Evolutionary conservation across 305 asterid genomes (phyloP).

Genomic region (Fraxinus nigra): DNA sequence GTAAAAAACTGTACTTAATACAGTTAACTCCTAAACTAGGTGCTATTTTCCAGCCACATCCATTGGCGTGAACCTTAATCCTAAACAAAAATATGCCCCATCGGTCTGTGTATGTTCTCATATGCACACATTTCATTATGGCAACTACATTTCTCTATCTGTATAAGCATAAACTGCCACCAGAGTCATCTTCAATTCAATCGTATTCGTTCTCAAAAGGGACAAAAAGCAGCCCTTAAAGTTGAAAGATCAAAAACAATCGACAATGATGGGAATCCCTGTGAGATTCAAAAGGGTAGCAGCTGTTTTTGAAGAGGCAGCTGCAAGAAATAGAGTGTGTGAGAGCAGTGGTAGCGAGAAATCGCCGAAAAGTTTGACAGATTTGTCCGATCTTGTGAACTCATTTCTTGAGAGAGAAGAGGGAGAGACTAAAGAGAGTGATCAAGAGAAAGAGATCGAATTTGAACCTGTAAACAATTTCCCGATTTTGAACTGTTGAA

Average conservation of each 20-base stretch:
- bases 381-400: conserved; percentile 63
- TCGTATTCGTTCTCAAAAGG: conserved; percentile 7
- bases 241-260: not conserved
- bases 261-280: conserved; percentile 42
- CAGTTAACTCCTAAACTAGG: not conserved
- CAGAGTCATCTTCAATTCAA: conserved; percentile 5
- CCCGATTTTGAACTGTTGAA: conserved; percentile 26
- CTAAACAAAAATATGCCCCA: not conserved
- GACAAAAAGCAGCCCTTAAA: not conserved
- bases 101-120: conserved; percentile 19
- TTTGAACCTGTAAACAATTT: conserved; percentile 18
- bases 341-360: conserved; percentile 95
- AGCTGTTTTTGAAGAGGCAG: conserved; percentile 64
- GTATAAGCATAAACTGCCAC: conserved; percentile 10
- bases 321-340: conserved; percentile 37
- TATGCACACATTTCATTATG: conserved; percentile 24
- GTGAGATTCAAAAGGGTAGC: conserved; percentile 55
- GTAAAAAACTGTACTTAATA: not conserved
- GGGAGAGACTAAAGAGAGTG: conserved; percentile 2
- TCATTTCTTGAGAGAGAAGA: conserved; percentile 62
- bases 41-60: not conserved
- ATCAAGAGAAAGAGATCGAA: conserved; percentile 6
- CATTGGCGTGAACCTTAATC: not conserved
- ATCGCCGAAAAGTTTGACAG: conserved; percentile 35
- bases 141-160: conserved; percentile 7